Conservation (phyloP, 495 filamentous ascomycete genomes). For the Podospora anserina region DNA sequence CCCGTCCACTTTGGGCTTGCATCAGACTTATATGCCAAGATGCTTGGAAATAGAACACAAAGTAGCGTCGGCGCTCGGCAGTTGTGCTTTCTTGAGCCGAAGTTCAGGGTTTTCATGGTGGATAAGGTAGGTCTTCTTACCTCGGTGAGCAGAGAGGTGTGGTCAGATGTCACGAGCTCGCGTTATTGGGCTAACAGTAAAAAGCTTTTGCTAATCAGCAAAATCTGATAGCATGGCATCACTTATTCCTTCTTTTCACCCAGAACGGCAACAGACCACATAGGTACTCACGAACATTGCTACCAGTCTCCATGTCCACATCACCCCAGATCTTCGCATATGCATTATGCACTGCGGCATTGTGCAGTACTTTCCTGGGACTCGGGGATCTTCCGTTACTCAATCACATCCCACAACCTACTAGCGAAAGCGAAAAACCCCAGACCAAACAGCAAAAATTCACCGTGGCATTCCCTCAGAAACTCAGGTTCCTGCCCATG, state of each 20-base stretch:
- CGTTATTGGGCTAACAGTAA: neutral
- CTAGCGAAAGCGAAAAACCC: neutral
- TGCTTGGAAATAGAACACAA: neutral
- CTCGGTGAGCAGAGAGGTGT: neutral
- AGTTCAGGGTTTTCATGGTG: neutral
- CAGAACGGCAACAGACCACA: neutral
- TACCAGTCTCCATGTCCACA: neutral
- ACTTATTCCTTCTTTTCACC: neutral
- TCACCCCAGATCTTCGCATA: neutral
- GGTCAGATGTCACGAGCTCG: neutral
- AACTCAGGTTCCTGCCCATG: neutral
- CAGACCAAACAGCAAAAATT: neutral
- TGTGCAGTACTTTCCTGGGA: neutral
- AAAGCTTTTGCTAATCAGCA: neutral
- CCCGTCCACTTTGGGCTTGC: neutral
- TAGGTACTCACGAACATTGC: neutral
- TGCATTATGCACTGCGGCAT: neutral
- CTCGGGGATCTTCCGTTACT: neutral
- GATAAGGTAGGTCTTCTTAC: neutral
- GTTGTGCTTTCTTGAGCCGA: neutral
- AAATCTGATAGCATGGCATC: neutral
- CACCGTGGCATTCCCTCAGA: neutral
- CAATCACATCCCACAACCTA: neutral
- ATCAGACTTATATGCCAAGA: neutral
- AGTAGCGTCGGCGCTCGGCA: neutral